Percentiles rank a stretch among this genome's conserved stretches.
These are phyloP conservation scores for Tarenaya hassleriana DNA, from an alignment of 345 rosid species.

Conservation along the genomic window DNA sequence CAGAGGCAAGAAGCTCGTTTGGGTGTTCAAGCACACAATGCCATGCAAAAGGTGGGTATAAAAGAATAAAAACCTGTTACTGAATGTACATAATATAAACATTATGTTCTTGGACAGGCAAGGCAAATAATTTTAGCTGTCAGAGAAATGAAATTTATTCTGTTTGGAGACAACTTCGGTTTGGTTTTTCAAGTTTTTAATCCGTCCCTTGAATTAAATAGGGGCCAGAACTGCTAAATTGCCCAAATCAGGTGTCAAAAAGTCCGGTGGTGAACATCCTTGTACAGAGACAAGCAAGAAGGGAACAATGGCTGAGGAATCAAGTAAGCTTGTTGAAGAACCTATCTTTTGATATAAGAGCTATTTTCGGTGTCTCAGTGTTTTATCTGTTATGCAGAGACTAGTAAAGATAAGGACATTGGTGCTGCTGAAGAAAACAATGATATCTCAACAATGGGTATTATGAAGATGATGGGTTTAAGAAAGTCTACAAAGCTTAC, in stretches of 20 bases:
- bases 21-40: constrained; percentile 26
- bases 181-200: constrained; percentile 14
- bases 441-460: constrained; percentile 35
- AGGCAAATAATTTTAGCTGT: no score
- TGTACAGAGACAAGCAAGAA: constrained; percentile 36
- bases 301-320: constrained; percentile 32
- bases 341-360: constrained; percentile 11
- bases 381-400: constrained; percentile 31
- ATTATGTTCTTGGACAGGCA: no score
- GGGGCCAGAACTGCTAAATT: constrained; percentile 32
- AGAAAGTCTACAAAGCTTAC: constrained; percentile 47
- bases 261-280: constrained; percentile 33
- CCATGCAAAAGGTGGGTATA: constrained; percentile 27
- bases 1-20: constrained; percentile 33
- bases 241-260: constrained; percentile 30
- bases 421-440: constrained; percentile 30
- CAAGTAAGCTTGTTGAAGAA: constrained; percentile 29
- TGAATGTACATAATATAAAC: background rate
- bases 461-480: constrained; percentile 53
- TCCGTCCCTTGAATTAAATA: constrained; percentile 13
- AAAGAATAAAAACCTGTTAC: no score
- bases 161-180: constrained; percentile 3
- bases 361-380: constrained; percentile 18
- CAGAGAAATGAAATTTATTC: background rate
- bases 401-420: constrained; percentile 26